Conservation (phyloP, 129 eudicot genomes). For the Flaveria bidentis region DNA sequence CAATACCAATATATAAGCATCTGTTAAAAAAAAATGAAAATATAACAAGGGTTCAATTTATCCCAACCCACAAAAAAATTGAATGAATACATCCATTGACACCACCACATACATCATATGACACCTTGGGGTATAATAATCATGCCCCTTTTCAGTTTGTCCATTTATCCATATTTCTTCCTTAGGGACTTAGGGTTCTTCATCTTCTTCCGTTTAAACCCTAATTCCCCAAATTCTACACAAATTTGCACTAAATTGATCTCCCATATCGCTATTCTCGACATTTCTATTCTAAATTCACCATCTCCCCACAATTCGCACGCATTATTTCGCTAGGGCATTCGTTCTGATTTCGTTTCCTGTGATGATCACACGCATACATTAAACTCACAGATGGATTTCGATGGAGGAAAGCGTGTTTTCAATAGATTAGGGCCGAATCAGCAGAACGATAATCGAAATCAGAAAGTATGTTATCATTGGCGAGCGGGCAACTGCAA, state of each 20-base stretch:
- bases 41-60: no score
- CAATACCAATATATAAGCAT: no score
- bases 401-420: slow-evolving; percentile 40
- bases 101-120: no score
- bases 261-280: not conserved
- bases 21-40: no score
- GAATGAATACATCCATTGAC: no score
- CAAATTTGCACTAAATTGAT: not conserved
- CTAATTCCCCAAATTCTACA: slow-evolving; percentile 30
- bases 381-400: slow-evolving; percentile 34
- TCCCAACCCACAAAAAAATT: no score
- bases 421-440: slow-evolving; percentile 40
- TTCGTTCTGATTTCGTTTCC: slow-evolving; percentile 13
- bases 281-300: slow-evolving; percentile 2
- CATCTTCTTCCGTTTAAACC: slow-evolving; percentile 33
- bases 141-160: not conserved
- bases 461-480: slow-evolving; percentile 48
- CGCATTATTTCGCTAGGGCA: not conserved
- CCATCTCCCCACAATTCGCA: not conserved
- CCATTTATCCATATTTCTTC: not conserved
- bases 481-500: slow-evolving; percentile 53
- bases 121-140: no score
- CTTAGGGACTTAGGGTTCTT: slow-evolving; percentile 29
- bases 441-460: slow-evolving; percentile 23
- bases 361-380: slow-evolving; percentile 34